Evolutionary conservation across 106 monocot genomes (phyloP).

Genomic region (Dioscorea zingiberensis): DNA sequence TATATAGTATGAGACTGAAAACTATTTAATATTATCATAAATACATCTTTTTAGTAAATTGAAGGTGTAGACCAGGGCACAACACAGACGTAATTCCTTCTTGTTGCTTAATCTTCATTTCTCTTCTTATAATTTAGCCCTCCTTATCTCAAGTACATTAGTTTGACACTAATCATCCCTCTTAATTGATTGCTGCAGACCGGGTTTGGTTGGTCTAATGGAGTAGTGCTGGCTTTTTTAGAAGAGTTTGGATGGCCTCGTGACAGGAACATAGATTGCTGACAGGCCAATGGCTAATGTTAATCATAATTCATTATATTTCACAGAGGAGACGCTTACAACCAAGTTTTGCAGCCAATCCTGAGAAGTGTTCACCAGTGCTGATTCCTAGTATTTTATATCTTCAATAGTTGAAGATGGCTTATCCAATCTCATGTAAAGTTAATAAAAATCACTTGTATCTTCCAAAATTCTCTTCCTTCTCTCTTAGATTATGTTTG

Average conservation of each 20-base stretch:
- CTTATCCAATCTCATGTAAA: neutral
- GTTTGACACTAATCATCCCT: neutral
- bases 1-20: too few species aligned
- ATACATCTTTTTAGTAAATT: too few species aligned
- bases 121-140: too few species aligned
- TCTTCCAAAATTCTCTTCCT: too few species aligned
- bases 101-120: too few species aligned
- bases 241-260: constrained; percentile 90
- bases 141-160: too few species aligned
- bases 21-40: too few species aligned
- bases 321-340: neutral
- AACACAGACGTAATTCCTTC: too few species aligned
- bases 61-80: too few species aligned
- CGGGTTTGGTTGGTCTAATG: constrained; percentile 97
- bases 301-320: neutral
- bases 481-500: too few species aligned
- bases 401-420: neutral
- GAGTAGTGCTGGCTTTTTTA: constrained; percentile 74
- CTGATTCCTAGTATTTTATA: neutral
- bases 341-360: neutral
- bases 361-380: neutral
- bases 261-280: constrained; percentile 47
- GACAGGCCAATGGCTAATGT: neutral
- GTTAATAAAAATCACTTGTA: too few species aligned
- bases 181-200: constrained; percentile 37